A percentile compares a stretch with the other conserved stretches of the same genome.
These are phyloP conservation scores for Exophiala lecanii-corni DNA, from an alignment of 2,329 filamentous ascomycete species.

Conservation along the genomic window DNA sequence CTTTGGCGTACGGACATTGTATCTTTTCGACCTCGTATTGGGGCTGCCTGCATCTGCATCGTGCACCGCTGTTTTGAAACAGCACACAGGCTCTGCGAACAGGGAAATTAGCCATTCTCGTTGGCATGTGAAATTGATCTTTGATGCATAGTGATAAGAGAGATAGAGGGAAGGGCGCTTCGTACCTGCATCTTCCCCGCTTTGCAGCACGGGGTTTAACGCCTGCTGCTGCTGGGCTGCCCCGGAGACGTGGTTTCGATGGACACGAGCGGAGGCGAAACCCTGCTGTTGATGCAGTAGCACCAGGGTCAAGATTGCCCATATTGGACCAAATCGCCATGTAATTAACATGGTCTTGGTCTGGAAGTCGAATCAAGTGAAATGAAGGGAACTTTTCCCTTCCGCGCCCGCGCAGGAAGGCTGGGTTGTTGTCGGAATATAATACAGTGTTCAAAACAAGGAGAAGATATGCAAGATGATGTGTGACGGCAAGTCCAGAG, in stretches of 20 bases:
- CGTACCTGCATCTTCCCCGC: slow-evolving; percentile 16
- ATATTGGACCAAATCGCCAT: slow-evolving; percentile 1
- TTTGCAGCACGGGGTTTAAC: neutral
- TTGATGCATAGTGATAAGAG: neutral
- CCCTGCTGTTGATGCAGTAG: neutral
- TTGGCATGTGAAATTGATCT: neutral
- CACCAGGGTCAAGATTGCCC: slow-evolving; percentile 3
- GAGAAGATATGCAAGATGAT: neutral
- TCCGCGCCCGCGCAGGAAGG: slow-evolving; percentile 16
- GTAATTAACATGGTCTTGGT: slow-evolving; percentile 7
- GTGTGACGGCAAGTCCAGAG: neutral
- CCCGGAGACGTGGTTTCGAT: neutral
- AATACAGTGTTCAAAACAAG: too few species aligned
- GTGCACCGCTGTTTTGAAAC: slow-evolving; percentile 7
- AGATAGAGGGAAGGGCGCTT: neutral
- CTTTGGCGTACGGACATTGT: slow-evolving; percentile 11
- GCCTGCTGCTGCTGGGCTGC: slow-evolving; percentile 2
- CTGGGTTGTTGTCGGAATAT: neutral
- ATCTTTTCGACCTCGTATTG: slow-evolving; percentile 1
- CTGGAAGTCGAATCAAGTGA: too few species aligned
- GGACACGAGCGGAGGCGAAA: neutral
- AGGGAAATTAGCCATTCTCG: slow-evolving; percentile 1
- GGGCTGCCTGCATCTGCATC: slow-evolving; percentile 1
- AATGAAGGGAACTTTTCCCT: neutral
- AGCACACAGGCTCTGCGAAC: slow-evolving; percentile 1